Percentiles rank a stretch among this genome's conserved stretches.
phyloP scores from a whole-genome alignment of 208 protist genomes.

The Trypanosoma caninum region DNA sequence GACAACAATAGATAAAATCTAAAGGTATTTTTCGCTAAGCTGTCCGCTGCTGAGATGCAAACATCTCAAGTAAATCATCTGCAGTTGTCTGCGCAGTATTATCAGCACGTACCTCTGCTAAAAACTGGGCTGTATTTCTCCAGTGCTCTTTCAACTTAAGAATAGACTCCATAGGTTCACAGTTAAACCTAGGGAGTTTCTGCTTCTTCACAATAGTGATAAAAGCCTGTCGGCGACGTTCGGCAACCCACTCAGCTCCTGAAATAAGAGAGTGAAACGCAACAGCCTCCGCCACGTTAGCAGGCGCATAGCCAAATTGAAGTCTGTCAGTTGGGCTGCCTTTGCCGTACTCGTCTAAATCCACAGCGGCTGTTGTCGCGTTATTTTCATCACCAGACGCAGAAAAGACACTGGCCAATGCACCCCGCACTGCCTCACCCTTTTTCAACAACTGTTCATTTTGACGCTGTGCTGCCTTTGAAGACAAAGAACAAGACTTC shows the following conservation, averaged over 20 bases:
- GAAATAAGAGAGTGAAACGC: conserved; percentile 62
- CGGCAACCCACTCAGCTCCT: conserved; percentile 39
- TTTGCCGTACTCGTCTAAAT: conserved; percentile 72
- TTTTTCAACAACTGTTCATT: not conserved
- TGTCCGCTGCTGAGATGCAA: conserved; percentile 67
- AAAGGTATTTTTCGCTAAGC: too few relatives aligned
- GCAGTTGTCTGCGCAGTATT: conserved; percentile 30
- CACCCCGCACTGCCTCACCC: conserved; percentile 30
- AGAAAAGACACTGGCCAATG: conserved; percentile 26
- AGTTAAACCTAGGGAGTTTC: conserved; percentile 45
- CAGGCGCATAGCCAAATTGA: conserved; percentile 83
- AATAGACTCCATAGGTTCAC: conserved; percentile 66
- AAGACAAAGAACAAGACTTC: not conserved
- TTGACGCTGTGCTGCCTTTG: not conserved
- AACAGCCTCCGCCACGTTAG: conserved; percentile 66
- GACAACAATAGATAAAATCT: not conserved
- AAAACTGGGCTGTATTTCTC: conserved; percentile 49
- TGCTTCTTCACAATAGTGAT: conserved; percentile 50
- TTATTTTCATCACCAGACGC: not conserved
- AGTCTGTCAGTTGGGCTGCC: conserved; percentile 74
- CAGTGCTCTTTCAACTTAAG: conserved; percentile 83
- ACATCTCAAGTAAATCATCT: conserved; percentile 68
- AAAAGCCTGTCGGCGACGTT: conserved; percentile 27
- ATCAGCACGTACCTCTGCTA: conserved; percentile 35
- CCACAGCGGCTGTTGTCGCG: not conserved